These are phyloP conservation scores for Mucuna pruriens DNA, from an alignment of 306 rosid genomes.

Conservation along the genomic window DNA sequence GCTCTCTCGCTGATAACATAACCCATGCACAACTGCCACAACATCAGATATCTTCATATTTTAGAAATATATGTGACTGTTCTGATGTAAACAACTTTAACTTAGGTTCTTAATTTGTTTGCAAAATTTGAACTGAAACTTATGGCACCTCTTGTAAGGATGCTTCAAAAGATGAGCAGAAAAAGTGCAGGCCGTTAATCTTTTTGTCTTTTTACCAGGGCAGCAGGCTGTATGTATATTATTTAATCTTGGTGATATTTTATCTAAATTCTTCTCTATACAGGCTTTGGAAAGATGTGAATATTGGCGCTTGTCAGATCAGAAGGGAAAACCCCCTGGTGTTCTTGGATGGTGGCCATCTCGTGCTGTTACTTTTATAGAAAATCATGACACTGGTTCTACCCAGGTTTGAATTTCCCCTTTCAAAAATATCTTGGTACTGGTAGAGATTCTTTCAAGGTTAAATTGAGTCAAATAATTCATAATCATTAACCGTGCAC, in stretches of 20 bases:
- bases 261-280: not conserved
- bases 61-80: constrained; percentile 1
- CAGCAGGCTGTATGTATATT: constrained; percentile 1
- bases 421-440: not conserved
- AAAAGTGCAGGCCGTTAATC: not conserved
- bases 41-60: not conserved
- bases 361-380: constrained; percentile 97
- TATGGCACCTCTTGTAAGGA: not conserved
- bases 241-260: constrained; percentile 4
- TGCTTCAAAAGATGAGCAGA: not conserved
- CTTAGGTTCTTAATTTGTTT: not conserved
- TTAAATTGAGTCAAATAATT: constrained; percentile 20
- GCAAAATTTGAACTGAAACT: not conserved
- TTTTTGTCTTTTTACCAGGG: not conserved
- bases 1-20: not conserved
- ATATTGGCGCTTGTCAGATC: constrained; percentile 98
- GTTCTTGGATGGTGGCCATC: constrained; percentile 99
- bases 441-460: not conserved
- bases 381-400: constrained; percentile 98
- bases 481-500: not conserved
- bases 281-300: constrained; percentile 88
- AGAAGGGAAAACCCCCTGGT: constrained; percentile 92
- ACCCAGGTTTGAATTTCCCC: constrained; percentile 75
- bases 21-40: not conserved
- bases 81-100: constrained; percentile 2